Conservation (phyloP, 768 basidiomycete species). For the Auriculariales sp. region DNA sequence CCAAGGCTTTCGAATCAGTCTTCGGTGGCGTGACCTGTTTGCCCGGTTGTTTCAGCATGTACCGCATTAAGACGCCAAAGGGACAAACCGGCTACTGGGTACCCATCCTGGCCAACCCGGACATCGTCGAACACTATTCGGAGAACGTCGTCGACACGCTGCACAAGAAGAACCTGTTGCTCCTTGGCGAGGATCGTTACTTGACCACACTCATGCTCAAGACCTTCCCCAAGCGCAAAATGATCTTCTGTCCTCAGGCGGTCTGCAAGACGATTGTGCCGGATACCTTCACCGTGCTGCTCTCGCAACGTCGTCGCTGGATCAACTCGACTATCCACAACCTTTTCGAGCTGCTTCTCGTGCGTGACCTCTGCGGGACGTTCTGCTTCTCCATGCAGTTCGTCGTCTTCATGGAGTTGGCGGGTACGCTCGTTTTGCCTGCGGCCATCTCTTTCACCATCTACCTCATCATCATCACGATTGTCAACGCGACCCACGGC, state of each 20-base stretch:
- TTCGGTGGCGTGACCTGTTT: slow-evolving; percentile 99
- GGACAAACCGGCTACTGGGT: slow-evolving; percentile 95
- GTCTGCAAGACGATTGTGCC: slow-evolving; percentile 99
- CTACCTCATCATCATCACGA: slow-evolving; percentile 79
- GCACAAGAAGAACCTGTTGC: slow-evolving; percentile 96
- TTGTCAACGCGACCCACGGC: slow-evolving; percentile 52
- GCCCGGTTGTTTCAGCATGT: slow-evolving; percentile 99
- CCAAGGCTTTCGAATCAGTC: slow-evolving; percentile 98
- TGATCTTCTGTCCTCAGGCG: slow-evolving; percentile 96
- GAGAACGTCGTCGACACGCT: slow-evolving; percentile 98
- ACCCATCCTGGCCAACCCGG: slow-evolving; percentile 94
- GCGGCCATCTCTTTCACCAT: slow-evolving; percentile 96
- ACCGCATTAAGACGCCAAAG: slow-evolving; percentile 98
- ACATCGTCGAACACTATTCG: slow-evolving; percentile 96
- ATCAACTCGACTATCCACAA: slow-evolving; percentile 99
- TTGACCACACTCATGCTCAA: slow-evolving; percentile 93
- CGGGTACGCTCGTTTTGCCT: slow-evolving; percentile 90
- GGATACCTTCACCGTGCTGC: slow-evolving; percentile 83
- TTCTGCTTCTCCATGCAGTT: slow-evolving; percentile 99
- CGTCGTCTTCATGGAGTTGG: slow-evolving; percentile 95
- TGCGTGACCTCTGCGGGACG: slow-evolving; percentile 95
- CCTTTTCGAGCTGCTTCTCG: slow-evolving; percentile 83
- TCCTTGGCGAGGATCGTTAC: slow-evolving; percentile 98
- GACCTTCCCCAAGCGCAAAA: slow-evolving; percentile 99
- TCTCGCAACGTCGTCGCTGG: slow-evolving; percentile 97